Evolutionary conservation across 495 filamentous ascomycete species (phyloP), one percentile per base, ranked within the genome.

Genomic region (Aspergillus hancockii): DNA sequence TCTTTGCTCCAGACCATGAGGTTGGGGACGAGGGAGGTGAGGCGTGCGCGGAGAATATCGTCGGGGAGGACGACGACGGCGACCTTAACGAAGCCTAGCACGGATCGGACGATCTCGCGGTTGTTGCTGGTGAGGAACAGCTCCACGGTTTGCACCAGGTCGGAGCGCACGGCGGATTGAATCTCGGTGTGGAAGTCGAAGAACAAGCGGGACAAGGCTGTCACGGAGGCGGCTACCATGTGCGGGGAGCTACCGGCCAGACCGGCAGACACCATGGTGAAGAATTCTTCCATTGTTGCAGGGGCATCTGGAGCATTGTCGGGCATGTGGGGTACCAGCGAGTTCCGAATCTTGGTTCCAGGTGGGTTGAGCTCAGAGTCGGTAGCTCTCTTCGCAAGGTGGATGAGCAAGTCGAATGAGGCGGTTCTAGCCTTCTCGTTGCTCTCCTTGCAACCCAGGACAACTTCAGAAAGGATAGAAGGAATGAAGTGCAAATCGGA

Each of bases 261-360:
- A 71, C 95, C 94, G 21, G 94, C 95, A 49, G 90, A 93, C 32
- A 98, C 88, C 93, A 98, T 98, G 41, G 92, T 97, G 81, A 97
- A 90, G 73, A 95, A 97, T 70, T 98, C 94, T 64, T 97, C 93
- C 28, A 98, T 80, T 14, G 81, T 89, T 8, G 93, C 93, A 14
- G 81, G 69, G 3, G 87, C 91, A 54, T 83, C 75, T n/a, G 91
- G 89, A 2, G 92, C 86, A 69, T 93, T 82, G 34, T 84, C 75
- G 5, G 88, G 81, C 90, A 97, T 93, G 69, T 93, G 83, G 0
- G 90, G 81, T 5, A 97, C 90, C 64, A 91, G 88, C 53, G 86
- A 88, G 70, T 93, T 94, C 55, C 90, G 79, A 58, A 98, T 90
- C 41, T 79, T 78, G 25, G 89, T 88, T 13, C 93, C 95, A 13